phyloP scores from a whole-genome alignment of 495 filamentous ascomycete species.

The Podospora comata region DNA sequence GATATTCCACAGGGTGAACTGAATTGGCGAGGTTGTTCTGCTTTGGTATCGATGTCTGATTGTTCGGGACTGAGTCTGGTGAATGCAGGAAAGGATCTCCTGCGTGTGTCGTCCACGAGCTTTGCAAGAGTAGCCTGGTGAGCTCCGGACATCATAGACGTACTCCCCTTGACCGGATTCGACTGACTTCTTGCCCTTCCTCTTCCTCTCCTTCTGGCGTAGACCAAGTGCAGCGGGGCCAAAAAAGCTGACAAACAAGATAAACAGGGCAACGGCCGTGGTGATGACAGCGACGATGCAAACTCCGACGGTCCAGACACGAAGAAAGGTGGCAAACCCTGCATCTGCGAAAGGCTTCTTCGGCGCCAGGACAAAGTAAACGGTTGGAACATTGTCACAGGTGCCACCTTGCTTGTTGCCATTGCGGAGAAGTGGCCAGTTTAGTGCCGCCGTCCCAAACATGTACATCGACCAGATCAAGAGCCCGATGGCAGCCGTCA shows the following conservation, averaged over 20 bases:
- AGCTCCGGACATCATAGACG: slow-evolving; percentile 15
- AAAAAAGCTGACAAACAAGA: slow-evolving; percentile 24
- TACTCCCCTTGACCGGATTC: slow-evolving; percentile 18
- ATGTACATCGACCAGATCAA: slow-evolving; percentile 31
- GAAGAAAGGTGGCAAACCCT: slow-evolving; percentile 26
- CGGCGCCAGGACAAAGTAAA: slow-evolving; percentile 31
- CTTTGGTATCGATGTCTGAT: slow-evolving; percentile 25
- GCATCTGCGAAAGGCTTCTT: slow-evolving; percentile 30
- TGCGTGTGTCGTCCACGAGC: slow-evolving; percentile 27
- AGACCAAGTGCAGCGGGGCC: slow-evolving; percentile 22
- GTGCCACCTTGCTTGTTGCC: slow-evolving; percentile 26
- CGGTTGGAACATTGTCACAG: slow-evolving; percentile 32
- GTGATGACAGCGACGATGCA: slow-evolving; percentile 31
- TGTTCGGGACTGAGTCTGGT: slow-evolving; percentile 23
- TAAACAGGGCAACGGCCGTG: slow-evolving; percentile 26
- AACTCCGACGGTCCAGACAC: slow-evolving; percentile 32
- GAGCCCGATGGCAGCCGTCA: slow-evolving; percentile 29
- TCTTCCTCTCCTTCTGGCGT: background rate
- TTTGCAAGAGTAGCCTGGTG: slow-evolving; percentile 22
- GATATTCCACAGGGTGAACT: slow-evolving; percentile 29
- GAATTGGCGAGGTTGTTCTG: slow-evolving; percentile 19
- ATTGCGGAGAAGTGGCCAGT: slow-evolving; percentile 31
- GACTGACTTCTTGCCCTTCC: slow-evolving; percentile 16
- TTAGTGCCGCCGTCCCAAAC: slow-evolving; percentile 31
- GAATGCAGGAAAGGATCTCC: slow-evolving; percentile 27